Conservation (phyloP, 371 early-diverging fungal species). For the Apophysomyces elegans region DNA sequence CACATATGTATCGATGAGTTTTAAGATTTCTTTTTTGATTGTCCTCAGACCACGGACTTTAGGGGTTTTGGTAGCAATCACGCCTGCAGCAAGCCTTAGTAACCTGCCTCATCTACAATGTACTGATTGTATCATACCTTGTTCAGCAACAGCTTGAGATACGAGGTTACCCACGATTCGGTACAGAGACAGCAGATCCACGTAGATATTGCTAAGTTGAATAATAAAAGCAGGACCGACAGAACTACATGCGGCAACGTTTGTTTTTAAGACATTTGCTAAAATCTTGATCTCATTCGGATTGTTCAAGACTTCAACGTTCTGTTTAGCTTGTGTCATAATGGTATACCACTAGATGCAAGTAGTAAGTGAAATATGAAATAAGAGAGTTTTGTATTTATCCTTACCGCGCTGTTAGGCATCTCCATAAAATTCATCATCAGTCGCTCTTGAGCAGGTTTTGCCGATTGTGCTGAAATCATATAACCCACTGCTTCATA, state of each 20-base stretch:
- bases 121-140: slow-evolving; percentile 53
- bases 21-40: slow-evolving; percentile 94
- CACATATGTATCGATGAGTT: slow-evolving; percentile 88
- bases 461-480: slow-evolving; percentile 87
- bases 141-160: slow-evolving; percentile 74
- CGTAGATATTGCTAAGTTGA: slow-evolving; percentile 88
- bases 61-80: slow-evolving; percentile 90
- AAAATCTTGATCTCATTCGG: slow-evolving; percentile 85
- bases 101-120: not conserved
- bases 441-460: slow-evolving; percentile 74
- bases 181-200: slow-evolving; percentile 91
- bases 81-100: slow-evolving; percentile 14
- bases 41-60: slow-evolving; percentile 89
- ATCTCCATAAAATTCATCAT: slow-evolving; percentile 86
- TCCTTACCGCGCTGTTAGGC: slow-evolving; percentile 80
- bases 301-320: slow-evolving; percentile 76
- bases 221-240: slow-evolving; percentile 83
- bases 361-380: slow-evolving; percentile 16
- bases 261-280: slow-evolving; percentile 93
- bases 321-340: slow-evolving; percentile 73
- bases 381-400: slow-evolving; percentile 9
- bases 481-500: slow-evolving; percentile 97
- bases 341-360: slow-evolving; percentile 81
- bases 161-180: slow-evolving; percentile 84
- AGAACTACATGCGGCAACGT: slow-evolving; percentile 89